Conservation (phyloP, 2,329 filamentous ascomycete genomes). For the Scytalidium sp. region DNA sequence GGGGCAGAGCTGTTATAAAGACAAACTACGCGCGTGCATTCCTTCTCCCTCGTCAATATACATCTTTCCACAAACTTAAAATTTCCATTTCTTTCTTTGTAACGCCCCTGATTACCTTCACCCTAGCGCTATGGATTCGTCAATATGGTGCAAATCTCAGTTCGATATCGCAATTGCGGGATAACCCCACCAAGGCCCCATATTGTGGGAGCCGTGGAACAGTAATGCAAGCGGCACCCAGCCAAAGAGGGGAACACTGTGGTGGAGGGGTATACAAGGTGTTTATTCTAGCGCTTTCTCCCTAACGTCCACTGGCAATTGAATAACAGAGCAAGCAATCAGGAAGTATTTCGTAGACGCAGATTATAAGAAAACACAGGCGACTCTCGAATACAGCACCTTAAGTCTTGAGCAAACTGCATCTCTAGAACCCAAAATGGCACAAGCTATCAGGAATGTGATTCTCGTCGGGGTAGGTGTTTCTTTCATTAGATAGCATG, state of each 20-base stretch:
- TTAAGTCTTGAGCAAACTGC: not conserved
- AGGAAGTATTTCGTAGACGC: no score
- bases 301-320: no score
- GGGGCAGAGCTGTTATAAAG: no score
- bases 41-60: not conserved
- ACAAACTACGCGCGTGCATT: no score
- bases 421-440: not conserved
- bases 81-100: not conserved
- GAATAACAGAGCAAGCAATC: no score
- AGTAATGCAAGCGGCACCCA: not conserved
- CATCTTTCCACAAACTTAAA: not conserved
- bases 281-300: no score
- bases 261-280: no score
- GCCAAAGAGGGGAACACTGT: no score
- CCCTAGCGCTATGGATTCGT: not conserved
- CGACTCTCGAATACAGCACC: no score
- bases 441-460: slow-evolving; percentile 14
- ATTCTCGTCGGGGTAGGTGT: slow-evolving; percentile 13
- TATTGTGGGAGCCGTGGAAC: not conserved
- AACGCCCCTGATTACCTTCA: not conserved
- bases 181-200: not conserved
- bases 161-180: not conserved
- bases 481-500: not conserved
- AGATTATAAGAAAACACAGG: not conserved
- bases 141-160: not conserved